phyloP scores from a whole-genome alignment of 2,329 filamentous ascomycete genomes.

The Diaporthe ilicicola region DNA sequence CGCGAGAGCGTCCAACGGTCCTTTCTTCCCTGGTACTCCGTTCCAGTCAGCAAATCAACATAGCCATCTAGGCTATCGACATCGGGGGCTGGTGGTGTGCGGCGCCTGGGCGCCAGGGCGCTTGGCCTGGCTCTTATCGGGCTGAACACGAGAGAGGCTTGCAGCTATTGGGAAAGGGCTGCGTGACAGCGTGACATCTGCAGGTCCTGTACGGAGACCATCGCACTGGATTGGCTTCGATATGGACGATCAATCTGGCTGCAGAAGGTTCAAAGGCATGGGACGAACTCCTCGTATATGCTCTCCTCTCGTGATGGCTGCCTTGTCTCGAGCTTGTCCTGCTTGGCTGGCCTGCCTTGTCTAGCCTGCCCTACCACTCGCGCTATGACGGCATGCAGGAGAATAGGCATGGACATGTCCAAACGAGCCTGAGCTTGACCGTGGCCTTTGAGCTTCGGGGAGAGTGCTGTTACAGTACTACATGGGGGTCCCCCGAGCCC shows the following conservation, averaged over 20 bases:
- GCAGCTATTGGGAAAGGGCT: background rate
- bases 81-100: background rate
- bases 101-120: background rate
- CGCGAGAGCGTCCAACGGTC: background rate
- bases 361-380: background rate
- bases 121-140: background rate
- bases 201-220: background rate
- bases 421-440: background rate
- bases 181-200: slow-evolving; percentile 7
- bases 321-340: too few relatives aligned
- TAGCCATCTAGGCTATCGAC: background rate
- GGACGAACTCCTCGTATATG: slow-evolving; percentile 12
- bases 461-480: background rate
- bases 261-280: background rate
- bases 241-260: background rate
- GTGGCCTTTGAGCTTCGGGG: background rate
- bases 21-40: background rate
- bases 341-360: too few relatives aligned
- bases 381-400: slow-evolving; percentile 11
- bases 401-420: background rate
- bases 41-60: background rate
- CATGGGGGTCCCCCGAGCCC: too few relatives aligned
- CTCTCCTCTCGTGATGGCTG: slow-evolving; percentile 7
- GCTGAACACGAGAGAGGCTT: background rate
- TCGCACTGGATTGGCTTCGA: background rate